phyloP scores from a whole-genome alignment of 768 basidiomycete species.

The Mycena venus region DNA sequence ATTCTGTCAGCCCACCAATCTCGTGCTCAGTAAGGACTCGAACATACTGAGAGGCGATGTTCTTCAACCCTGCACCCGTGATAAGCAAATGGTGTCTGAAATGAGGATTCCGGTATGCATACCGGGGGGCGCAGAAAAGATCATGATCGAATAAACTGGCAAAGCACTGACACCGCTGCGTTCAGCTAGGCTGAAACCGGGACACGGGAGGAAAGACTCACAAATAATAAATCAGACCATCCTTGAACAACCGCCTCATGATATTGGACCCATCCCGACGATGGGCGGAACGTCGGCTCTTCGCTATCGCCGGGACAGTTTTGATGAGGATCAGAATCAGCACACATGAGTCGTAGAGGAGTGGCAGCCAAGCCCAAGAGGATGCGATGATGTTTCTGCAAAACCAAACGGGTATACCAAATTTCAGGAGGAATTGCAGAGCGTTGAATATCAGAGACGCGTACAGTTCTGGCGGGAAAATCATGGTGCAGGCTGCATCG shows the following conservation, averaged over 20 bases:
- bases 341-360: conserved; percentile 61
- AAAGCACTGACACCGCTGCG: conserved; percentile 51
- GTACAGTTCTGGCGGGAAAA: conserved; percentile 53
- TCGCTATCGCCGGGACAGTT: conserved; percentile 44
- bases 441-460: conserved; percentile 33
- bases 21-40: not conserved
- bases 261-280: conserved; percentile 48
- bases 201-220: conserved; percentile 23
- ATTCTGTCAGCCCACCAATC: not conserved
- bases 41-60: conserved; percentile 62
- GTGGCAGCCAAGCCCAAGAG: conserved; percentile 64
- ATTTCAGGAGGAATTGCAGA: not conserved
- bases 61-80: conserved; percentile 49
- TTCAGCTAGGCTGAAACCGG: not conserved
- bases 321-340: conserved; percentile 54
- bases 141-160: too few relatives aligned
- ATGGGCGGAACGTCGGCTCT: not conserved
- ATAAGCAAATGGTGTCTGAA: not conserved
- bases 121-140: conserved; percentile 54
- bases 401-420: not conserved
- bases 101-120: not conserved
- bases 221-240: conserved; percentile 63
- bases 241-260: conserved; percentile 57
- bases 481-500: conserved; percentile 54
- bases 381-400: conserved; percentile 56